phyloP scores from a whole-genome alignment of 2,329 filamentous ascomycete genomes.

The Shiraia bambusicola region DNA sequence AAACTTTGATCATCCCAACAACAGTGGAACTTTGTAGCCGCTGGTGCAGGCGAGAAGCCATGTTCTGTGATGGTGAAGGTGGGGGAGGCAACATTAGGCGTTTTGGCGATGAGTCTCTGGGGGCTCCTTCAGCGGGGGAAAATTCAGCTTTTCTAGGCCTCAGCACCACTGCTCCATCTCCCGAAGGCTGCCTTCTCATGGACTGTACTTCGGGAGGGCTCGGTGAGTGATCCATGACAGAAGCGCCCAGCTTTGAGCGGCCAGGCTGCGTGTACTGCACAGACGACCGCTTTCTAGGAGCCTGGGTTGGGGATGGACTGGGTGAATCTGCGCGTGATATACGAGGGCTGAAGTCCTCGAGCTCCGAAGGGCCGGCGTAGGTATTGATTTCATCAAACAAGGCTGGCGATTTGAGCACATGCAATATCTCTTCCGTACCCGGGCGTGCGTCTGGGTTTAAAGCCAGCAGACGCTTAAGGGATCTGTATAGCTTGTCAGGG shows the following conservation, averaged over 20 bases:
- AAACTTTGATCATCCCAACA: constrained; percentile 52
- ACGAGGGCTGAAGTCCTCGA: constrained; percentile 41
- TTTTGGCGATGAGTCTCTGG: constrained; percentile 21
- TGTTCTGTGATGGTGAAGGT: constrained; percentile 14
- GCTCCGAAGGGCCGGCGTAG: constrained; percentile 40
- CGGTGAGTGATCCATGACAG: constrained; percentile 37
- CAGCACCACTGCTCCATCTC: constrained; percentile 33
- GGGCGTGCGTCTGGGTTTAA: constrained; percentile 76
- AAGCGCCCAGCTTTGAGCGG: constrained; percentile 37
- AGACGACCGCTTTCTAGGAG: constrained; percentile 25
- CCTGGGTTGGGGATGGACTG: constrained; percentile 32
- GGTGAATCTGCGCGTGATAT: constrained; percentile 50
- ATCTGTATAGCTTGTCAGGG: constrained; percentile 79
- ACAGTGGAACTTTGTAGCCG: constrained; percentile 34
- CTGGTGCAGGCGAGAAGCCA: constrained; percentile 10
- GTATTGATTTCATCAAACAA: constrained; percentile 49
- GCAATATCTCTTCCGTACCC: constrained; percentile 80
- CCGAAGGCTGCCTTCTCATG: constrained; percentile 22
- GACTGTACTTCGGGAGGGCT: constrained; percentile 31
- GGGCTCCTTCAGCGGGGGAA: constrained; percentile 17
- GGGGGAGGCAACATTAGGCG: constrained; percentile 41
- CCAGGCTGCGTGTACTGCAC: constrained; percentile 32
- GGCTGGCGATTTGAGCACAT: constrained; percentile 69
- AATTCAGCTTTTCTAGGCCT: constrained; percentile 34
- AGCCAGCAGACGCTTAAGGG: constrained; percentile 78